Percentiles rank a stretch among this genome's conserved stretches.
Evolutionary conservation across 805 yeast genomes (phyloP).

Genomic region (Barnettozyma vustinii): DNA sequence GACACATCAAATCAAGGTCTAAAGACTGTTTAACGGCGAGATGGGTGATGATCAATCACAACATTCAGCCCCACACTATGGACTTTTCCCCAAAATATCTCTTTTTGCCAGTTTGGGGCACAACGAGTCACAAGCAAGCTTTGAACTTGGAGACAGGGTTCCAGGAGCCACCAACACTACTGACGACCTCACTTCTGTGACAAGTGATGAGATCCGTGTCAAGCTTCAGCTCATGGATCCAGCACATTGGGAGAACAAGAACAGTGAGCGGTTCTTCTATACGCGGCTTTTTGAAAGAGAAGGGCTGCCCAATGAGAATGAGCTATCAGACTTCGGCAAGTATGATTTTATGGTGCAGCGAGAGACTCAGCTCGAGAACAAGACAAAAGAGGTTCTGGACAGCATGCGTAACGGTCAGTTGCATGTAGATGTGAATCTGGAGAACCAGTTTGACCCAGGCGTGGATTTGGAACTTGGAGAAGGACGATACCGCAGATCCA

Average conservation of each 20-base stretch:
- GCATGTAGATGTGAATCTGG: constrained; percentile 21
- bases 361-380: constrained; percentile 28
- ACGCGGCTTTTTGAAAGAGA: constrained; percentile 17
- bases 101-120: constrained; percentile 5
- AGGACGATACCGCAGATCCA: not conserved
- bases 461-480: constrained; percentile 7
- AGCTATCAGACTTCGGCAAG: constrained; percentile 26
- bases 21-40: not conserved
- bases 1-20: not conserved
- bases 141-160: constrained; percentile 7
- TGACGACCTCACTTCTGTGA: constrained; percentile 12
- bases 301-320: constrained; percentile 6
- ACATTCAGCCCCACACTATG: constrained; percentile 2
- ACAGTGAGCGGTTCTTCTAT: constrained; percentile 27
- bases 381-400: constrained; percentile 18
- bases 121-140: not conserved
- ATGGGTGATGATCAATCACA: constrained; percentile 5
- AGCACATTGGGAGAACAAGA: constrained; percentile 16
- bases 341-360: constrained; percentile 30
- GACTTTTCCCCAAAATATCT: constrained; percentile 14
- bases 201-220: constrained; percentile 11
- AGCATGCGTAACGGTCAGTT: constrained; percentile 15
- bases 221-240: constrained; percentile 16
- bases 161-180: not conserved
- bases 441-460: constrained; percentile 23